Evolutionary conservation across 495 filamentous ascomycete genomes (phyloP).

Genomic region (Lasiosphaeria hispida): DNA sequence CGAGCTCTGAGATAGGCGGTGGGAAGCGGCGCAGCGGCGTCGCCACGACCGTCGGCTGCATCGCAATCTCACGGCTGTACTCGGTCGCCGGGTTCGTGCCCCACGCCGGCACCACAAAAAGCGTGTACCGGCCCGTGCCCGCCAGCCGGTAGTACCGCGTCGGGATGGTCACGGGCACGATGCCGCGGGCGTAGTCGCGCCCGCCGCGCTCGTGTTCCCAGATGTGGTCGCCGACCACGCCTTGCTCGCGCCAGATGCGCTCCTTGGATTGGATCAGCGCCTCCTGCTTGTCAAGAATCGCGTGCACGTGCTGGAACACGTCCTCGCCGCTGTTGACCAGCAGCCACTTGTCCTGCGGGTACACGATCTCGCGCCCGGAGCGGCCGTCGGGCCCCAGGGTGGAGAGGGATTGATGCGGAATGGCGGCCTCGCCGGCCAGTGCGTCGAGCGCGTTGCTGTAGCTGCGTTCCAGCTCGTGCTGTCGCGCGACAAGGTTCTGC

Average conservation of each 20-base stretch:
- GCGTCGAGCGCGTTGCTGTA: conserved; percentile 48
- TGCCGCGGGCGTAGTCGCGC: conserved; percentile 32
- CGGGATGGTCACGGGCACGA: conserved; percentile 41
- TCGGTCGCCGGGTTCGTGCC: conserved; percentile 41
- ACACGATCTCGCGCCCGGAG: conserved; percentile 39
- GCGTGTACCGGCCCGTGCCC: conserved; percentile 33
- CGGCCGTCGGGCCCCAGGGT: conserved; percentile 36
- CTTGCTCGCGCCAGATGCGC: conserved; percentile 17
- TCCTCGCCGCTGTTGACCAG: conserved; percentile 51
- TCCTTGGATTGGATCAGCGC: conserved; percentile 29
- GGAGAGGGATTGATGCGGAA: conserved; percentile 41
- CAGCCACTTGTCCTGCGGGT: conserved; percentile 52
- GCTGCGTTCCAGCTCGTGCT: conserved; percentile 49
- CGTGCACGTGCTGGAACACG: conserved; percentile 41
- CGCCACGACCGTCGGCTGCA: conserved; percentile 44
- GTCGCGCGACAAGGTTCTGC: conserved; percentile 45
- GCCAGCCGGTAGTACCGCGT: conserved; percentile 49
- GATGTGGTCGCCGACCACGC: conserved; percentile 34
- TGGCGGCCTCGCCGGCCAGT: conserved; percentile 46
- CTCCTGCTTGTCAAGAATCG: conserved; percentile 46
- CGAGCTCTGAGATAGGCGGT: conserved; percentile 32
- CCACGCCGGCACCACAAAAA: conserved; percentile 53
- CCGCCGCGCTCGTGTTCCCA: conserved; percentile 21
- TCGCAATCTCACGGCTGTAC: conserved; percentile 41
- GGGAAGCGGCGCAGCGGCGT: conserved; percentile 37